These are phyloP conservation scores for Zostera marina DNA, from an alignment of 116 monocot species.

Conservation along the genomic window DNA sequence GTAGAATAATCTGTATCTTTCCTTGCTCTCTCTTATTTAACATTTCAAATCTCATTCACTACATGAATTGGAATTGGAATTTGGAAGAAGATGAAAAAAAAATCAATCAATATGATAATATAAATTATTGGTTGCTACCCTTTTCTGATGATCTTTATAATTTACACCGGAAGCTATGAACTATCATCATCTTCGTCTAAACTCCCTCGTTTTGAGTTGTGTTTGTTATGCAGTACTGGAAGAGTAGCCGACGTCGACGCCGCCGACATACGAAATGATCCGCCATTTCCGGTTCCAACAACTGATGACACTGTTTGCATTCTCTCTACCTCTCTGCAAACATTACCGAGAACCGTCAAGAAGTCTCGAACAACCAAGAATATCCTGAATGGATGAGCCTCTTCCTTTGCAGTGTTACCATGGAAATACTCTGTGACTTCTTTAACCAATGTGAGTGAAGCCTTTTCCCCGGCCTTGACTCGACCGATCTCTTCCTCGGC, in stretches of 20 bases:
- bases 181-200: constrained; percentile 55
- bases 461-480: constrained; percentile 52
- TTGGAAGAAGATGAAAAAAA: not conserved
- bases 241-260: constrained; percentile 26
- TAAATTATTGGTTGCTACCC: not conserved
- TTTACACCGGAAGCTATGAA: too few species aligned
- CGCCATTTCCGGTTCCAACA: constrained; percentile 48
- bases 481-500: constrained; percentile 42
- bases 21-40: too few species aligned
- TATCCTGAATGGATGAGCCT: constrained; percentile 84
- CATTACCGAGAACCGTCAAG: constrained; percentile 48
- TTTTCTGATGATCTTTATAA: constrained; percentile 12
- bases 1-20: constrained; percentile 12
- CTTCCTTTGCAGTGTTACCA: constrained; percentile 58
- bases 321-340: constrained; percentile 67
- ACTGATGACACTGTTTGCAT: constrained; percentile 34
- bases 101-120: not conserved
- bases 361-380: constrained; percentile 88
- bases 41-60: too few species aligned
- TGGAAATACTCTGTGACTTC: constrained; percentile 87
- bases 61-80: too few species aligned
- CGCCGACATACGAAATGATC: constrained; percentile 39
- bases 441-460: constrained; percentile 32
- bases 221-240: constrained; percentile 26
- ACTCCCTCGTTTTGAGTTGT: constrained; percentile 13